Conservation (phyloP, 352 stramenopile species). For the Peronospora destructor region DNA sequence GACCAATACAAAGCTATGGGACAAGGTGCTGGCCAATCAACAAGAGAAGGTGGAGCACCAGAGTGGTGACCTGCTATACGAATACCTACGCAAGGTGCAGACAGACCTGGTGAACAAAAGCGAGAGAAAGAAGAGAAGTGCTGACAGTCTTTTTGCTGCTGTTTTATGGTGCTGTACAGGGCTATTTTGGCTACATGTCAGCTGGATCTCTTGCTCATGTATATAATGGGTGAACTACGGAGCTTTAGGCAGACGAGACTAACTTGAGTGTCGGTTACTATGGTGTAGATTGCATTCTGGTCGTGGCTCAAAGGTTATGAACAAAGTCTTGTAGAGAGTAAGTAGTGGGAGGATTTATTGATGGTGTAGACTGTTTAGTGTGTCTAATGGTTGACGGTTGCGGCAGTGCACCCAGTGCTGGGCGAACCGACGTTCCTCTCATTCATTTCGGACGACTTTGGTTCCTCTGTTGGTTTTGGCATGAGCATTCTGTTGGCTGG, state of each 20-base stretch:
- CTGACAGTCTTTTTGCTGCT: conserved; percentile 1
- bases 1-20: conserved; percentile 70
- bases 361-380: not conserved
- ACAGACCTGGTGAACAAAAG: not conserved
- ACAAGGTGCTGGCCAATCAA: conserved; percentile 54
- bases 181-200: conserved; percentile 77
- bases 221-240: conserved; percentile 4
- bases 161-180: conserved; percentile 24
- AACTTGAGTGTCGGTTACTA: not conserved
- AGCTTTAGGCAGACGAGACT: not conserved
- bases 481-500: conserved; percentile 74
- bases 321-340: conserved; percentile 75
- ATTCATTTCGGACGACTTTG: conserved; percentile 73
- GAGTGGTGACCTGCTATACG: conserved; percentile 73
- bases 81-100: conserved; percentile 73
- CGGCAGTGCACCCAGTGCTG: conserved; percentile 54
- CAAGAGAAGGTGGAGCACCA: conserved; percentile 40
- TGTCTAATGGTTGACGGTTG: conserved; percentile 6
- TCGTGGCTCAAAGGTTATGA: conserved; percentile 87
- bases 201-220: conserved; percentile 74
- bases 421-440: conserved; percentile 73
- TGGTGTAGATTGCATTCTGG: conserved; percentile 76
- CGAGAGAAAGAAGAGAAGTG: not conserved
- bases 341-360: conserved; percentile 5
- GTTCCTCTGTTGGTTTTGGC: conserved; percentile 71